Conservation (phyloP, 306 rosid species). For the Coriaria nepalensis region DNA sequence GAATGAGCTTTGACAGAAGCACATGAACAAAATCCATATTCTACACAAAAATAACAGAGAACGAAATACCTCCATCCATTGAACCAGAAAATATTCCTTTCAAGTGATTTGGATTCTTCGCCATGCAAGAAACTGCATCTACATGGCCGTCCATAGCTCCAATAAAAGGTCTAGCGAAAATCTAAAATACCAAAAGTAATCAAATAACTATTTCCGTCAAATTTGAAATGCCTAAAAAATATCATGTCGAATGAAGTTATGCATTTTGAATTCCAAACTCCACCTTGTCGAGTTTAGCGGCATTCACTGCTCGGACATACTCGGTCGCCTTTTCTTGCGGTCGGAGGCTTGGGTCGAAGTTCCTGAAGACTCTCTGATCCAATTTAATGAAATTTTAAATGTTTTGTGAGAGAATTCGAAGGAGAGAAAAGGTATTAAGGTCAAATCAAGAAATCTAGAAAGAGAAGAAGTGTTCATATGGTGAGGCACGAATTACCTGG, state of each 20-base stretch:
- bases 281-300: slow-evolving; percentile 86
- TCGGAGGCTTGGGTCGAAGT: slow-evolving; percentile 72
- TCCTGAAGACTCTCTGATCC: slow-evolving; percentile 66
- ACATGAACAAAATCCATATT: background rate
- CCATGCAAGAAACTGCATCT: slow-evolving; percentile 79
- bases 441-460: background rate
- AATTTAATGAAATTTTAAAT: slow-evolving; percentile 1
- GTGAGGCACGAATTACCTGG: slow-evolving; percentile 34
- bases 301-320: slow-evolving; percentile 79
- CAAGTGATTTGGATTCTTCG: slow-evolving; percentile 77
- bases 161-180: slow-evolving; percentile 82
- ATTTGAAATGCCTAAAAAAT: background rate
- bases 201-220: background rate
- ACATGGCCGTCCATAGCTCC: slow-evolving; percentile 95
- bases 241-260: background rate
- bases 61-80: slow-evolving; percentile 83
- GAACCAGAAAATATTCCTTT: slow-evolving; percentile 77
- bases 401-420: background rate
- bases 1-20: background rate
- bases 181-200: slow-evolving; percentile 22
- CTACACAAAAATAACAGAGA: background rate
- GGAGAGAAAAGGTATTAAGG: too few relatives aligned
- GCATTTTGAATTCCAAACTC: background rate
- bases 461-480: too few relatives aligned
- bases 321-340: slow-evolving; percentile 84